Evolutionary conservation across 2,329 filamentous ascomycete species (phyloP), one percentile per base, ranked within the genome.

Genomic region (Cladosporium sp.): DNA sequence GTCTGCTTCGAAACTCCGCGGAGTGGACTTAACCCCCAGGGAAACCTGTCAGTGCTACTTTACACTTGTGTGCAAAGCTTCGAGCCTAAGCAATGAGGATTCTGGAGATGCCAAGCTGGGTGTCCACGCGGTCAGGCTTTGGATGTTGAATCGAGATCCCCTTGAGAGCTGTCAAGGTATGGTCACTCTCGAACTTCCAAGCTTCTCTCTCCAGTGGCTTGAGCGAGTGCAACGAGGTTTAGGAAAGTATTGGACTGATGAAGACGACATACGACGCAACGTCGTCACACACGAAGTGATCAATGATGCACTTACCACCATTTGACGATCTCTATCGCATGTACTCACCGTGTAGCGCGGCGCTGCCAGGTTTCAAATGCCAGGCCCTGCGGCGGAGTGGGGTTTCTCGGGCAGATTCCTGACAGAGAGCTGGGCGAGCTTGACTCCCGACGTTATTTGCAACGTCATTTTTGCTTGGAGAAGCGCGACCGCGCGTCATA

Each of bases 391-490:
- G 27, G 18, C 45, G 36, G 19, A 48, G 45, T 48, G 45, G 45
- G 45, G 45, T 48, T 35, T 27, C 8, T 12, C 27, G 22, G 43
- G 2, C 43, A 38, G 29, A 9, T 27, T 18, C n/a, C 27, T 20
- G 43, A 3, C 43, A 38, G 29, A 9, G 33, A 33, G 43, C 36
- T 29, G 25, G 35, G 33, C 43, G 27, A 40, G 35, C 36, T 25
- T 40, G 36, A 39, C 45, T 39, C 45, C 38, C 25, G 29, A 40
- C 16, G 45, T 27, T 18, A 35, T 39, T 25, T 22, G 13, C 18
- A 38, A 48, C 36, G 45, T 48, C 45, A 48, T 48, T 48, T n/a
- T 39, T 48, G 36, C 36, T 48, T 48, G 36, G 45, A 33, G 33
- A 25, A 11, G 27, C 18, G 15, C n/a, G 36, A 48, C 45, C 45